A percentile compares a stretch with the other conserved stretches of the same genome.
These are phyloP conservation scores for Trichoderma atrobrunneum DNA, from an alignment of 2,329 filamentous ascomycete species.

Conservation along the genomic window DNA sequence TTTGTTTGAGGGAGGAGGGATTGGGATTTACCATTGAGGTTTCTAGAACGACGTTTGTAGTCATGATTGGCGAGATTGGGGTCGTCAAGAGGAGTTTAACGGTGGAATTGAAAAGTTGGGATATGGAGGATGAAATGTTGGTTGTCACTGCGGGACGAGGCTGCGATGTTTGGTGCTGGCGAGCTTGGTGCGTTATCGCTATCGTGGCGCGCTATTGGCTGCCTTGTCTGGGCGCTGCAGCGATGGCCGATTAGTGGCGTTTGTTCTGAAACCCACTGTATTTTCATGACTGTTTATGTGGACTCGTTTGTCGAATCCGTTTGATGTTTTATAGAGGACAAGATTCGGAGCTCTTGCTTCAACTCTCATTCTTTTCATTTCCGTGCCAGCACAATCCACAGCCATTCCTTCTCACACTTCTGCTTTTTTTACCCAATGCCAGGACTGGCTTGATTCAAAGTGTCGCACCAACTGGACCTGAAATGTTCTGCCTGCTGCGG, in stretches of 20 bases:
- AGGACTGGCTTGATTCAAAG: neutral
- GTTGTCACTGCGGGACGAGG: constrained; percentile 19
- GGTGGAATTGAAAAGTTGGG: neutral
- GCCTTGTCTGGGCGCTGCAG: constrained; percentile 6
- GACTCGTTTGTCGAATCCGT: too few relatives aligned
- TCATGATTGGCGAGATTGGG: constrained; percentile 48
- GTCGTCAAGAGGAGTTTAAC: too few relatives aligned
- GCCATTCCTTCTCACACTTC: neutral
- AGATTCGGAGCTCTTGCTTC: neutral
- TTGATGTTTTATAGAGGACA: neutral
- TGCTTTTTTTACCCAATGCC: neutral
- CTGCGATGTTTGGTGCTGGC: constrained; percentile 6
- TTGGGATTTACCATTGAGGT: constrained; percentile 69
- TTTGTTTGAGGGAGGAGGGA: neutral
- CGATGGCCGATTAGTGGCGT: neutral
- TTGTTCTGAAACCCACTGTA: neutral
- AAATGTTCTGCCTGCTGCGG: neutral
- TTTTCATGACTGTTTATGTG: neutral
- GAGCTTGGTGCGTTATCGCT: neutral
- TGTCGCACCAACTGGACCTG: neutral
- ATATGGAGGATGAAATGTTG: neutral
- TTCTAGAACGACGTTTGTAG: constrained; percentile 75
- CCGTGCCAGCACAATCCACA: neutral
- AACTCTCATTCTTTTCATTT: neutral
- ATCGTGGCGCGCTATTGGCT: constrained; percentile 13